Conservation (phyloP, 257 asterid species). For the Solanum gandarillasii region DNA sequence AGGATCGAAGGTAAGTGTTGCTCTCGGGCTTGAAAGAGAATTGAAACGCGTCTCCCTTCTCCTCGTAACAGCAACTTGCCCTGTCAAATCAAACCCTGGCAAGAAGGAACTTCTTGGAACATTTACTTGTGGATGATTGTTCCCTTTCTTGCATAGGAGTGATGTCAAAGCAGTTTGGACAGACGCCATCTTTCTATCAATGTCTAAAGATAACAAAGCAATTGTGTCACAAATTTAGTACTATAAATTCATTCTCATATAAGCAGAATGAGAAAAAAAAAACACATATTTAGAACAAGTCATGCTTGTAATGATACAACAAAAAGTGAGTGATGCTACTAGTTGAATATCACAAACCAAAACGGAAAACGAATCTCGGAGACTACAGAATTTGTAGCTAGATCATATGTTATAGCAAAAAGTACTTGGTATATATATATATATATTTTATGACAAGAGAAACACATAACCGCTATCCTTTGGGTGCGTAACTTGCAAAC, state of each 20-base stretch:
- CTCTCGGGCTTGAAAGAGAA: conserved; percentile 31
- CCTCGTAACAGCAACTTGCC: conserved; percentile 13
- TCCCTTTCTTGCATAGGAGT: conserved; percentile 48
- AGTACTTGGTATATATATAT: neutral
- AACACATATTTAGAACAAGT: neutral
- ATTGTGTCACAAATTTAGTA: neutral
- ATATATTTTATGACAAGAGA: no score
- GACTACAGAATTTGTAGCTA: neutral
- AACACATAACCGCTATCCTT: no score
- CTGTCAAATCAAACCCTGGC: conserved; percentile 38
- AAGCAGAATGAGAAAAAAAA: neutral
- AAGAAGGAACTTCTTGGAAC: conserved; percentile 36
- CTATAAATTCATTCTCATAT: neutral
- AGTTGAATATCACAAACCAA: neutral
- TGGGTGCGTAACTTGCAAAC: no score
- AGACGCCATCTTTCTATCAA: conserved; percentile 45
- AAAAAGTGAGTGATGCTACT: neutral
- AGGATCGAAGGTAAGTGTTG: conserved; percentile 71
- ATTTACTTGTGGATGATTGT: conserved; percentile 29
- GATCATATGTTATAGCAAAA: neutral
- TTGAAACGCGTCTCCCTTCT: conserved; percentile 21
- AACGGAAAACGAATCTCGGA: neutral
- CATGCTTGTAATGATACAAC: neutral
- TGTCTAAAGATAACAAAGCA: neutral
- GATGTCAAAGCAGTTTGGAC: conserved; percentile 63